phyloP scores from a whole-genome alignment of 768 basidiomycete genomes.

The Naganishia onofrii region DNA sequence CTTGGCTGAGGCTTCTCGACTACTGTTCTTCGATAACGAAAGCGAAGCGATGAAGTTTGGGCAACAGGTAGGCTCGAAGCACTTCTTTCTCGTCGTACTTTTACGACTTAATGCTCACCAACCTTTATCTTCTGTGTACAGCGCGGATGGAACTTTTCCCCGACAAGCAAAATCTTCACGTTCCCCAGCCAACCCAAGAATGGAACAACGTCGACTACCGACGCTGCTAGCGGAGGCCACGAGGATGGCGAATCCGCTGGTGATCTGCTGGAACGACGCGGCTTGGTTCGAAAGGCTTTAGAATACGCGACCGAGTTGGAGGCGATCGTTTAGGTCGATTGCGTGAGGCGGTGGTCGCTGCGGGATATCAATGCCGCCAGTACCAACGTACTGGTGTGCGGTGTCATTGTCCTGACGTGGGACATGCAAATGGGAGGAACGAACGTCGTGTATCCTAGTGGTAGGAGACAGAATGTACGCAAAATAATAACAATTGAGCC shows the following conservation, averaged over 20 bases:
- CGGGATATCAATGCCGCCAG: too few species aligned
- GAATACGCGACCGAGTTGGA: conserved; percentile 52
- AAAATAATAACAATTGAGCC: too few species aligned
- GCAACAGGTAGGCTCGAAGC: conserved; percentile 58
- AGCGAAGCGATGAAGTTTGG: conserved; percentile 81
- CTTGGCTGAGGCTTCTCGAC: conserved; percentile 78
- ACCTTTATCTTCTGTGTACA: conserved; percentile 46
- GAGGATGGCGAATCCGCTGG: conserved; percentile 20
- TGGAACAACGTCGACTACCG: conserved; percentile 15
- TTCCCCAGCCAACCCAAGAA: conserved; percentile 56
- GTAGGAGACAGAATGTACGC: too few species aligned
- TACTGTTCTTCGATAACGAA: conserved; percentile 84
- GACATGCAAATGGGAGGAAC: too few species aligned
- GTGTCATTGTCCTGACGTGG: too few species aligned
- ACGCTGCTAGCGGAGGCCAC: background rate
- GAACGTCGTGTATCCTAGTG: too few species aligned
- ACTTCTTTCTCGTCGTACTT: background rate
- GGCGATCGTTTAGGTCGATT: conserved; percentile 46
- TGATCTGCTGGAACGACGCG: conserved; percentile 35
- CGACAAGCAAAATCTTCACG: conserved; percentile 65
- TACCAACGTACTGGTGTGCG: too few species aligned
- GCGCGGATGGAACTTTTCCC: conserved; percentile 68
- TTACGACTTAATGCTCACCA: conserved; percentile 1
- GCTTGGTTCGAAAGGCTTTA: conserved; percentile 50
- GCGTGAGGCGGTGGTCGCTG: too few species aligned